Base-by-base conservation (phyloP, 768 basidiomycete genomes). In the Cyclocybe cylindracea region DNA sequence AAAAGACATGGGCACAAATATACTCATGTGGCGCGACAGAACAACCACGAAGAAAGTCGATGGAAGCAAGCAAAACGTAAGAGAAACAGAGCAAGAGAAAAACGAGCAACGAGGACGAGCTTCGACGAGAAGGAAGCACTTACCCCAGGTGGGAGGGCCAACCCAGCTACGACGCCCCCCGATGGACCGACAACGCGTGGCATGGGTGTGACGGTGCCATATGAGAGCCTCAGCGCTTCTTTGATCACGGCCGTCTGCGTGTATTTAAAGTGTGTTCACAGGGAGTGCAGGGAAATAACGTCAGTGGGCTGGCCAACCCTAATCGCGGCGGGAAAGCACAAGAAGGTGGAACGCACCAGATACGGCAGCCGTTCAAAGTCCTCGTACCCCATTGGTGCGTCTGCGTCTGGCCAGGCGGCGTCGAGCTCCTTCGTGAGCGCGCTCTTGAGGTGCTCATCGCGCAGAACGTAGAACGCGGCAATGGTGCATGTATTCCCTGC, bases 211-310 rank as follows among this genome's bases (percentile, higher is more conserved):
- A 69, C 63, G 1, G 70, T 57, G 2, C 75, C 74, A 39, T 69
- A 66, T 24, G 66, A 61, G 39, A 76, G 59, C 10, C 78, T 62
- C 36, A 78, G 61, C 0, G 73, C 62, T 57, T 79, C 76, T 49
- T 76, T 77, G 39, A 78, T 67, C 11, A 78, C 72, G 3, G 75
- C 75, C 0, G 70, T 73, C 77, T 77, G 48, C 14, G 37, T 11
- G 37, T 38, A 38, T 38, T 38, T 38, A 16, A 38, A 38, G 24
- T 24, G 24, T 24, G 24, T 24, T 24, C 24, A 24, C 24, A 24
- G 24, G 24, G 24, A 24, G 24, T 13, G n/a, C 10, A 48, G 19
- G 32, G 36, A 42, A 42, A 7, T 10, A 42, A 38, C 6, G 37
- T 38, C 10, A 38, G 24, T 24, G 2, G 24, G 24, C 24, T 52